phyloP scores from a whole-genome alignment of 2,329 filamentous ascomycete genomes.

The Dissoconium aciculare region DNA sequence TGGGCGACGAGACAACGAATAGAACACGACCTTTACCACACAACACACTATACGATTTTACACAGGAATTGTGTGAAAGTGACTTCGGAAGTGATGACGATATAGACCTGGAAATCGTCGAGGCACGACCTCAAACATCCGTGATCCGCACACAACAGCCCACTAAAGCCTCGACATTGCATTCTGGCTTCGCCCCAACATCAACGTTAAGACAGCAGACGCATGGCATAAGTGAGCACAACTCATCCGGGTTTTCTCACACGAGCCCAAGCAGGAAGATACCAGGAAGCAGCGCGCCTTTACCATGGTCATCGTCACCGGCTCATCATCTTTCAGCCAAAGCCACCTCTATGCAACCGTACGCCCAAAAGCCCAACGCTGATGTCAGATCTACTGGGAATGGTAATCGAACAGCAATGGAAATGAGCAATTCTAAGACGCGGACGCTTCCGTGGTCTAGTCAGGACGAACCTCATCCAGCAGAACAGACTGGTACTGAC shows the following conservation, averaged over 20 bases:
- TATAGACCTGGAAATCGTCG: slow-evolving; percentile 54
- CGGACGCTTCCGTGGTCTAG: slow-evolving; percentile 47
- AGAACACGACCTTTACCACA: too few species aligned
- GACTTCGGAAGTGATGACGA: slow-evolving; percentile 75
- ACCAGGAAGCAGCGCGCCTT: slow-evolving; percentile 39
- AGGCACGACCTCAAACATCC: slow-evolving; percentile 36
- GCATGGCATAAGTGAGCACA: too few species aligned
- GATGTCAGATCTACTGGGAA: too few species aligned
- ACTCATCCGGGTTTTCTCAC: too few species aligned
- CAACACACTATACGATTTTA: too few species aligned
- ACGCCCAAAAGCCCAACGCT: too few species aligned
- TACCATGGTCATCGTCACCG: slow-evolving; percentile 52
- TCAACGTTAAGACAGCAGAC: too few species aligned
- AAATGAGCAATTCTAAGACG: slow-evolving; percentile 42
- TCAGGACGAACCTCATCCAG: slow-evolving; percentile 25
- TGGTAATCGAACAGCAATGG: too few species aligned
- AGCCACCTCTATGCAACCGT: slow-evolving; percentile 9
- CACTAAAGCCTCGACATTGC: slow-evolving; percentile 12
- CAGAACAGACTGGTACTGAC: slow-evolving; percentile 7
- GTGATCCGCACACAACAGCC: slow-evolving; percentile 23
- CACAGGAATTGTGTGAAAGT: slow-evolving; percentile 58
- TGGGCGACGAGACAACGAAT: slow-evolving; percentile 28
- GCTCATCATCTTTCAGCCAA: slow-evolving; percentile 25
- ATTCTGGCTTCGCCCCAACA: slow-evolving; percentile 8
- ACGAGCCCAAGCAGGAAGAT: too few species aligned